A percentile compares a stretch with the other conserved stretches of the same genome.
Evolutionary conservation across 2,329 filamentous ascomycete species (phyloP).

Genomic region (Epichloe uncinata): DNA sequence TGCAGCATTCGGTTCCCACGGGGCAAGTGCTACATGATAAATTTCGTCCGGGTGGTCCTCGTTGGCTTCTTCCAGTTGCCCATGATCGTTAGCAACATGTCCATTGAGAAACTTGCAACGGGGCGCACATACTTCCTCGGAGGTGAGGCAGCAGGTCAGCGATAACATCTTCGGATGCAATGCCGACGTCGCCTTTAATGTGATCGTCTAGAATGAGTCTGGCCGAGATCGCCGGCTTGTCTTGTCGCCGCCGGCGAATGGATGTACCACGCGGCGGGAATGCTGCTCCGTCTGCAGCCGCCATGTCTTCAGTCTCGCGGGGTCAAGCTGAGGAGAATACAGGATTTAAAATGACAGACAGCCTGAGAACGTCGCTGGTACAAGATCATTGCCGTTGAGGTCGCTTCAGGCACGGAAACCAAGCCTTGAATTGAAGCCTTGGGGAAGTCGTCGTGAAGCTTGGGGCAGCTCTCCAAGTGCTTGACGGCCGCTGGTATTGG

Average conservation of each 20-base stretch:
- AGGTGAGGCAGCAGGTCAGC: constrained; percentile 62
- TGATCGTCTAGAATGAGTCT: constrained; percentile 75
- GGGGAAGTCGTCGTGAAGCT: not conserved
- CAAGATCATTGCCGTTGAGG: not conserved
- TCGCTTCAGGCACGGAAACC: not conserved
- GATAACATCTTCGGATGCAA: constrained; percentile 78
- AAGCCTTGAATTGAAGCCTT: not conserved
- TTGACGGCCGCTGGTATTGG: not conserved
- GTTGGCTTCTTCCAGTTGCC: constrained; percentile 16
- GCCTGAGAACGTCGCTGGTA: not conserved
- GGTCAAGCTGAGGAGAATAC: not conserved
- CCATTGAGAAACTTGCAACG: not conserved
- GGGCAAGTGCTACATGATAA: constrained; percentile 58
- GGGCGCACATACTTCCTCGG: constrained; percentile 33
- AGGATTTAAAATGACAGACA: not conserved
- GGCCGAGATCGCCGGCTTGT: constrained; percentile 66
- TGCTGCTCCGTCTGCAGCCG: constrained; percentile 16
- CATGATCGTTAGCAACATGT: not conserved
- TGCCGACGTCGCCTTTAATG: constrained; percentile 71
- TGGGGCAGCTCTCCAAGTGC: not conserved
- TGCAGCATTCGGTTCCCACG: constrained; percentile 49
- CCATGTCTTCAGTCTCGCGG: constrained; percentile 11
- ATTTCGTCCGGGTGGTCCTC: constrained; percentile 26
- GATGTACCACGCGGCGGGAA: constrained; percentile 23
- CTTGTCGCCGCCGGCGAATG: constrained; percentile 42